phyloP scores from a whole-genome alignment of 768 basidiomycete genomes.

The Obba rivulosa region DNA sequence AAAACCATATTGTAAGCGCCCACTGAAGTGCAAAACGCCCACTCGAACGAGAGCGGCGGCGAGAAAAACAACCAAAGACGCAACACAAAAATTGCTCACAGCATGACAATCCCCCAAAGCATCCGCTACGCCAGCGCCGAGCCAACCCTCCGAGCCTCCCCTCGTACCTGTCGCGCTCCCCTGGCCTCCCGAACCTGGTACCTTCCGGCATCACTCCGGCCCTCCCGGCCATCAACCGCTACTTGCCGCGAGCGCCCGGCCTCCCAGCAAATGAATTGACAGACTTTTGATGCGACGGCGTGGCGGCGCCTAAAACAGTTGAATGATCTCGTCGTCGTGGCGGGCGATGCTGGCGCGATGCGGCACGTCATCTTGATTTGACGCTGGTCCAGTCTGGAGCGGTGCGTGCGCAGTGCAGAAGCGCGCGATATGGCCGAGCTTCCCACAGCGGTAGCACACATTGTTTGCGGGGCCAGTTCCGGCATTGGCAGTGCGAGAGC shows the following conservation, averaged over 20 bases:
- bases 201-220: not conserved
- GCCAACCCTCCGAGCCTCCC: not conserved
- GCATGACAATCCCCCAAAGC: too few species aligned
- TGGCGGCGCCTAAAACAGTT: not conserved
- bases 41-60: not conserved
- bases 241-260: not conserved
- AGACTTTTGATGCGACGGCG: not conserved
- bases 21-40: not conserved
- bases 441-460: not conserved
- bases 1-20: too few species aligned
- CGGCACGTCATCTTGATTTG: not conserved
- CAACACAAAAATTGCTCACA: not conserved
- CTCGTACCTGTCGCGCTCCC: not conserved
- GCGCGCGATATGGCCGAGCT: not conserved
- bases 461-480: not conserved
- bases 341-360: not conserved
- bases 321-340: not conserved
- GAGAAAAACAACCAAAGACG: not conserved
- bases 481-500: not conserved
- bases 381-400: not conserved
- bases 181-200: not conserved
- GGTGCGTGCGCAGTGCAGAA: not conserved
- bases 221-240: not conserved
- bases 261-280: not conserved
- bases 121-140: not conserved